A percentile compares a stretch with the other conserved stretches of the same genome.
Evolutionary conservation across 176 grass and related monocot species (phyloP).

Genomic region (Bothriochloa decipiens): DNA sequence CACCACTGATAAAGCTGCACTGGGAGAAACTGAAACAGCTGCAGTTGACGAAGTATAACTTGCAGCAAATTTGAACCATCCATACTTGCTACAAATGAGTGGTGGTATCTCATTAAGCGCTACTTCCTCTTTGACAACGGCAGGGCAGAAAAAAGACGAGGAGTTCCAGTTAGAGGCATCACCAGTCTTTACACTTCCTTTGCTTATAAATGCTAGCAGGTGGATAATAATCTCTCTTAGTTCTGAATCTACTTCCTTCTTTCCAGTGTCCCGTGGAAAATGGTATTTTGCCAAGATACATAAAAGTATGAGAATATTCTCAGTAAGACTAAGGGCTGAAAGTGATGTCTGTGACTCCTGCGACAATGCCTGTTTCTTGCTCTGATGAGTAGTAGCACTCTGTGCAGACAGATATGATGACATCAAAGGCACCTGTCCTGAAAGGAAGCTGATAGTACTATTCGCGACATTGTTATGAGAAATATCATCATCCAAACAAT

Average conservation of each 20-base stretch:
- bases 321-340: slow-evolving; percentile 64
- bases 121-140: slow-evolving; percentile 70
- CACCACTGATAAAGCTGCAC: slow-evolving; percentile 37
- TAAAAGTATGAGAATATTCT: slow-evolving; percentile 75
- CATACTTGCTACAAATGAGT: slow-evolving; percentile 65
- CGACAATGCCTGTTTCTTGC: slow-evolving; percentile 55
- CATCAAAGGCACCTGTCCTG: slow-evolving; percentile 66
- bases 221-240: slow-evolving; percentile 79
- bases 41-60: slow-evolving; percentile 32
- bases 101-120: slow-evolving; percentile 57
- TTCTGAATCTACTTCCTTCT: slow-evolving; percentile 76
- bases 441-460: slow-evolving; percentile 65
- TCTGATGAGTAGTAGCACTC: slow-evolving; percentile 54
- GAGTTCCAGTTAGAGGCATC: slow-evolving; percentile 45
- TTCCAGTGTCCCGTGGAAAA: slow-evolving; percentile 48
- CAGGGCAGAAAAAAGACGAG: slow-evolving; percentile 57
- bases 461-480: slow-evolving; percentile 53
- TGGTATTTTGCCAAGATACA: slow-evolving; percentile 74
- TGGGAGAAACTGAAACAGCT: slow-evolving; percentile 36
- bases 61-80: slow-evolving; percentile 70
- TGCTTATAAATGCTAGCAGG: slow-evolving; percentile 92
- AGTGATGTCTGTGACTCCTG: slow-evolving; percentile 69
- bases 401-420: slow-evolving; percentile 83
- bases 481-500: slow-evolving; percentile 70
- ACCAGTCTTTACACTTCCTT: slow-evolving; percentile 46